Evolutionary conservation across 306 rosid genomes (phyloP).

Genomic region (Vachellia collinsii): DNA sequence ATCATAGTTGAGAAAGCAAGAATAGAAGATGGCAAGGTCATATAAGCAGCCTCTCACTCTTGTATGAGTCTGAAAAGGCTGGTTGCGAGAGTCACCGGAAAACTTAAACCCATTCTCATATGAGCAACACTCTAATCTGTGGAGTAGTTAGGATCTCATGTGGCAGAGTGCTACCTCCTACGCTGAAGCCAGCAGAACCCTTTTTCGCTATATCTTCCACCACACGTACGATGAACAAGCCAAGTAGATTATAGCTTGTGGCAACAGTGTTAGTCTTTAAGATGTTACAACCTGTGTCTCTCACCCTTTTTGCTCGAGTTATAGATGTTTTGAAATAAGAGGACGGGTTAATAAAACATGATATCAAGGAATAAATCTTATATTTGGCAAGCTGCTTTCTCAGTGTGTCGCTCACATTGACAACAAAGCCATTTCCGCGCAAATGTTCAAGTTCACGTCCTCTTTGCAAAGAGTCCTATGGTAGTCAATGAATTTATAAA

Average conservation of each 20-base stretch:
- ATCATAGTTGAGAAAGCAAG: slow-evolving; percentile 74
- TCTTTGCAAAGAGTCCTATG: too few species aligned
- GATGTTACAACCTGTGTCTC: neutral
- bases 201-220: slow-evolving; percentile 30
- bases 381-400: neutral
- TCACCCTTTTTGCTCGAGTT: neutral
- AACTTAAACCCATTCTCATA: neutral
- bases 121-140: slow-evolving; percentile 23
- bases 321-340: neutral
- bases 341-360: slow-evolving; percentile 20
- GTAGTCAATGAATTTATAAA: too few species aligned
- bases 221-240: slow-evolving; percentile 24
- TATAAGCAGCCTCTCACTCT: slow-evolving; percentile 40
- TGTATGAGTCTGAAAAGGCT: slow-evolving; percentile 9
- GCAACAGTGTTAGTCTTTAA: neutral
- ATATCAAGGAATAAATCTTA: slow-evolving; percentile 23
- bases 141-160: slow-evolving; percentile 4
- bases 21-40: slow-evolving; percentile 68
- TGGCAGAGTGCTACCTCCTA: slow-evolving; percentile 2
- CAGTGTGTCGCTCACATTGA: neutral
- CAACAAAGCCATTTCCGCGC: neutral
- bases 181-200: slow-evolving; percentile 36
- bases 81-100: slow-evolving; percentile 17
- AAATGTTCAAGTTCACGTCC: neutral
- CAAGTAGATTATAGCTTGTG: neutral